Conservation (phyloP, 129 eudicot species). For the Helianthus tuberosus region DNA sequence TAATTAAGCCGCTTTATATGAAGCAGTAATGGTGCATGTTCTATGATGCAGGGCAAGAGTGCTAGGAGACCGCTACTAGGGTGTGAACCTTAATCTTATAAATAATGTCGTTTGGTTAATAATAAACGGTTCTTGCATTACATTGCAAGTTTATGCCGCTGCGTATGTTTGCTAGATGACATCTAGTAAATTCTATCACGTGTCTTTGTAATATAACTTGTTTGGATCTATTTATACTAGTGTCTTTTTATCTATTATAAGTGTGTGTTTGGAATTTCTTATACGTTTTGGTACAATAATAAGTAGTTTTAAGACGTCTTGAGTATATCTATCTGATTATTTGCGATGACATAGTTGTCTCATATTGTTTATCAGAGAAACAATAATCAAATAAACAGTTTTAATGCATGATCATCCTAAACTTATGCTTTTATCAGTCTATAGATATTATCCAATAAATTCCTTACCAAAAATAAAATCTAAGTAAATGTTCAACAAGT, state of each 20-base stretch:
- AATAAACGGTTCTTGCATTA: too few species aligned
- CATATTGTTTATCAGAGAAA: neutral
- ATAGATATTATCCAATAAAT: too few species aligned
- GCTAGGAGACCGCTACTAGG: neutral
- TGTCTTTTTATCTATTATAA: too few species aligned
- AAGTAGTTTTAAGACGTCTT: neutral
- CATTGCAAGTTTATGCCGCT: too few species aligned
- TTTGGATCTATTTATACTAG: neutral
- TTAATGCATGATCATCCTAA: neutral
- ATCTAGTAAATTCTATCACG: neutral
- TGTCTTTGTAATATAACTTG: neutral
- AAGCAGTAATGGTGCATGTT: neutral
- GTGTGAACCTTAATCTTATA: neutral
- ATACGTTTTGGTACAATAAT: neutral
- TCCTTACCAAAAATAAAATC: too few species aligned
- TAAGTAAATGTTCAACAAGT: too few species aligned
- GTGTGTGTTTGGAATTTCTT: neutral
- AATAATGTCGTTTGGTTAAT: conserved; percentile 1
- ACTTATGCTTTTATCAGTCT: neutral
- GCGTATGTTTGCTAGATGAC: conserved; percentile 7
- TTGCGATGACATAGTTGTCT: neutral
- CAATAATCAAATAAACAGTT: neutral
- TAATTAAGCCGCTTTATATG: too few species aligned
- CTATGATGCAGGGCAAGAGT: conserved; percentile 17
- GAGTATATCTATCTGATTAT: too few species aligned